Evolutionary conservation across 2,329 filamentous ascomycete genomes (phyloP).

Genomic region (Nemania sp.): DNA sequence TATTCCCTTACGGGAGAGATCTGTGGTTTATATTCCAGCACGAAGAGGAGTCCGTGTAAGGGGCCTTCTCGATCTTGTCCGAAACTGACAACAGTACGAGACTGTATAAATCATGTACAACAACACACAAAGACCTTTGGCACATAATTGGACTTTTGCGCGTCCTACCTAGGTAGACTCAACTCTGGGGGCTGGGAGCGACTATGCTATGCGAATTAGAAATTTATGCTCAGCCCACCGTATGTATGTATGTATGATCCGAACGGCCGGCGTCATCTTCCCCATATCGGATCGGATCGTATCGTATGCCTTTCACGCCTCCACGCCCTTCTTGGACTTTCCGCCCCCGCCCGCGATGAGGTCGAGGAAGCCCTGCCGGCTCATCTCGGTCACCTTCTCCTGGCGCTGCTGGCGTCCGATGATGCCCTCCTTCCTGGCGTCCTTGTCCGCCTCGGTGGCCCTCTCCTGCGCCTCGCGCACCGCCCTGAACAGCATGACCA

Average conservation of each 20-base stretch:
- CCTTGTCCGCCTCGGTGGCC: slow-evolving; percentile 75
- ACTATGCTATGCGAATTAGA: no score
- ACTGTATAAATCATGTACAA: slow-evolving; percentile 32
- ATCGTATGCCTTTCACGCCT: slow-evolving; percentile 63
- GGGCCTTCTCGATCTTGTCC: background rate
- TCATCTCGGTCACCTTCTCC: slow-evolving; percentile 93
- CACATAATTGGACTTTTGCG: background rate
- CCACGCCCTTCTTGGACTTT: slow-evolving; percentile 59
- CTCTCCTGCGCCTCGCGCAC: slow-evolving; percentile 91
- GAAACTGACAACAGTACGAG: background rate
- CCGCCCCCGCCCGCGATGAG: slow-evolving; percentile 73
- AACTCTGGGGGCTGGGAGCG: slow-evolving; percentile 28
- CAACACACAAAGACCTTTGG: slow-evolving; percentile 9
- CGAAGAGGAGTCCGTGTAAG: background rate
- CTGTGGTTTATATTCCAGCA: slow-evolving; percentile 1
- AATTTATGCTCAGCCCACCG: no score
- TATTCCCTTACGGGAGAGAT: background rate
- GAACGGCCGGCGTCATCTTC: no score
- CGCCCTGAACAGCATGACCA: slow-evolving; percentile 95
- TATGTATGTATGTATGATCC: no score
- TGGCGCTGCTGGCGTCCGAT: slow-evolving; percentile 80
- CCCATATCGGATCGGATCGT: no score
- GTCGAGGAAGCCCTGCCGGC: slow-evolving; percentile 93
- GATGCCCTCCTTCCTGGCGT: slow-evolving; percentile 71
- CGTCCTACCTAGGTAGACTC: slow-evolving; percentile 28